phyloP scores from a whole-genome alignment of 2,329 filamentous ascomycete genomes.

The Aspergillus neoniger region DNA sequence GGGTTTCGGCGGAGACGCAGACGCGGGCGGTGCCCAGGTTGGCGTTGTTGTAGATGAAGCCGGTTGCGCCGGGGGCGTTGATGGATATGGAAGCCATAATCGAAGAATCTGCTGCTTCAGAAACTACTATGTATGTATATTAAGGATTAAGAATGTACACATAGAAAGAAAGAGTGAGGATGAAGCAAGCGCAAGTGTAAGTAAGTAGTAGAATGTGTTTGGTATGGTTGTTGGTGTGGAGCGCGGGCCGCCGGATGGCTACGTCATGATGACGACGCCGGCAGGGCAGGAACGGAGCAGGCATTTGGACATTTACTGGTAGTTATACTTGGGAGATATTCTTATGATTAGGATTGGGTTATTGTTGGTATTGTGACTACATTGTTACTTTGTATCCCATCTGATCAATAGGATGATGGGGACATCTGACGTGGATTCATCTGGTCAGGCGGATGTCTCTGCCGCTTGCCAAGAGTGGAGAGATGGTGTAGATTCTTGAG shows the following conservation, averaged over 20 bases:
- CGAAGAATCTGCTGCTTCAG: neutral
- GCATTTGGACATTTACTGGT: neutral
- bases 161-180: no score
- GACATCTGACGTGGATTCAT: neutral
- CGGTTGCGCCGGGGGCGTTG: slow-evolving; percentile 33
- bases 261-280: slow-evolving; percentile 10
- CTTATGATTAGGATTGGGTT: no score
- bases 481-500: neutral
- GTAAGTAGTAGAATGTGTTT: neutral
- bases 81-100: slow-evolving; percentile 38
- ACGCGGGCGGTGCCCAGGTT: slow-evolving; percentile 33
- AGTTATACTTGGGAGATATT: no score
- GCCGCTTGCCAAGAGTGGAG: neutral
- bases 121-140: no score
- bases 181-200: no score
- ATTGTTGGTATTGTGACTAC: no score
- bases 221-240: neutral
- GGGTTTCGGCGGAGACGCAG: slow-evolving; percentile 37
- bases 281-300: neutral
- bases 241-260: neutral
- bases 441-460: neutral
- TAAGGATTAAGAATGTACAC: no score
- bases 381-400: no score
- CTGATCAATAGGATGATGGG: neutral
- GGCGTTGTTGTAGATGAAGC: slow-evolving; percentile 39